Evolutionary conservation across 768 basidiomycete species (phyloP), one percentile per base, ranked within the genome.

Genomic region (Rhodotorula diobovata): DNA sequence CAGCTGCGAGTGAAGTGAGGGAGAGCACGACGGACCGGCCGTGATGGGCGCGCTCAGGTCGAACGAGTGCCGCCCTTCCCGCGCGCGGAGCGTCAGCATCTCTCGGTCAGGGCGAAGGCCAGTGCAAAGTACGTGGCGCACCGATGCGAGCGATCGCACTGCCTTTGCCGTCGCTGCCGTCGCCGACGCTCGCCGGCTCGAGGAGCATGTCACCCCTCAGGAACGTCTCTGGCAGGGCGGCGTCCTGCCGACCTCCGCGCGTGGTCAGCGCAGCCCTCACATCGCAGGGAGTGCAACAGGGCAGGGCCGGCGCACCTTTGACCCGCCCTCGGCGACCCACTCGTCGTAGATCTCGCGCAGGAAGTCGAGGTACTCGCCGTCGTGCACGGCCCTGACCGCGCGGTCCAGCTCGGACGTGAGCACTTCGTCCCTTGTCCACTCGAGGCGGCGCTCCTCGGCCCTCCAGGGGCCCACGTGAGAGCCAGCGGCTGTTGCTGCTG

Each of bases 21-120:
- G 23, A 39, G 43, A 48, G 21, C 9, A 20, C 7, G 59, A 30
- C 63, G 58, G 12, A 80, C 80, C 76, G 16, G 70, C 67, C 0
- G 79, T 80, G 75, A 82, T 79, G 2, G 80, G 79, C 56, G 76
- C 76, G 28, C 78, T 79, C 32, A 81, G 73, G 66, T 81, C 81
- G 69, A 80, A 81, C 30, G 76, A 80, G 70, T 78, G 79, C 53
- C 74, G 71, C 16, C 79, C 81, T 80, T 57, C 39, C 39, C 34
- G 7, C 14, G 35, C 35, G n/a, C 14, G 18, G 28, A 39, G 12
- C 20, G 45, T 63, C 45, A n/a, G 43, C 53, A 11, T n/a, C 21
- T 39, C 18, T 25, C 25, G 45, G 20, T 50, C 1, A 37, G 66
- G 34, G 2, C 12, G 4, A 23, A 46, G 15, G 32, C n/a, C n/a